Evolutionary conservation across 1,284 basidiomycete species (phyloP).

Genomic region (Cronartium quercuum): DNA sequence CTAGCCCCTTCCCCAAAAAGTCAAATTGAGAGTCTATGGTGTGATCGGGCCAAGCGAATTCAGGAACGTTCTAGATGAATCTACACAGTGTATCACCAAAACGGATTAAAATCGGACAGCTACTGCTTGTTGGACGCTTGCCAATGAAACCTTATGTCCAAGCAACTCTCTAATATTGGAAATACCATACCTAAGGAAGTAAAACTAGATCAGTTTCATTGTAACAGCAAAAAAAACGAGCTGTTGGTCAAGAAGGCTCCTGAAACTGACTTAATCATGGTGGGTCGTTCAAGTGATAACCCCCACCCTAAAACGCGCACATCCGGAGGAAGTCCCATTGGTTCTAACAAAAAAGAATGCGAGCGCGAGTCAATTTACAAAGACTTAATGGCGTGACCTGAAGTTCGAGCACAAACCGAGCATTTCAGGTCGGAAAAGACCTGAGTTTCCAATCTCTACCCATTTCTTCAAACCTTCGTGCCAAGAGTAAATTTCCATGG

Average conservation of each 20-base stretch:
- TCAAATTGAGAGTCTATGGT: no score
- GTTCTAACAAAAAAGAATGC: conserved; percentile 55
- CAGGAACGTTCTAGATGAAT: no score
- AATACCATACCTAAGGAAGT: conserved; percentile 62
- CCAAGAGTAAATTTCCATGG: conserved; percentile 98
- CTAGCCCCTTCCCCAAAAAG: no score
- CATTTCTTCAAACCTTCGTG: conserved; percentile 89
- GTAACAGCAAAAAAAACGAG: neutral
- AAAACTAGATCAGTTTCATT: conserved; percentile 31
- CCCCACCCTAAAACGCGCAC: conserved; percentile 98
- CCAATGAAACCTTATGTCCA: conserved; percentile 91
- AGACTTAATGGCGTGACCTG: neutral
- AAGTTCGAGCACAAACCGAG: conserved; percentile 50
- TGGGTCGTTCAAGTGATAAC: conserved; percentile 89
- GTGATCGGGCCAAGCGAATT: no score
- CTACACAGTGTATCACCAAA: neutral
- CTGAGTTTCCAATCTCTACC: conserved; percentile 87
- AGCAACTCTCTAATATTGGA: conserved; percentile 95
- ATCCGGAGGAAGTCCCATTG: conserved; percentile 97
- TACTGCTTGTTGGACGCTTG: conserved; percentile 76
- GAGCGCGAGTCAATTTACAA: neutral
- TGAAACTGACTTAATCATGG: conserved; percentile 85
- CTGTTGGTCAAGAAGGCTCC: no score
- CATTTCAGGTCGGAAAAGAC: conserved; percentile 99
- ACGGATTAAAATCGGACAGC: conserved; percentile 66